Evolutionary conservation across 345 rosid genomes (phyloP).

Genomic region (Toxicodendron radicans): DNA sequence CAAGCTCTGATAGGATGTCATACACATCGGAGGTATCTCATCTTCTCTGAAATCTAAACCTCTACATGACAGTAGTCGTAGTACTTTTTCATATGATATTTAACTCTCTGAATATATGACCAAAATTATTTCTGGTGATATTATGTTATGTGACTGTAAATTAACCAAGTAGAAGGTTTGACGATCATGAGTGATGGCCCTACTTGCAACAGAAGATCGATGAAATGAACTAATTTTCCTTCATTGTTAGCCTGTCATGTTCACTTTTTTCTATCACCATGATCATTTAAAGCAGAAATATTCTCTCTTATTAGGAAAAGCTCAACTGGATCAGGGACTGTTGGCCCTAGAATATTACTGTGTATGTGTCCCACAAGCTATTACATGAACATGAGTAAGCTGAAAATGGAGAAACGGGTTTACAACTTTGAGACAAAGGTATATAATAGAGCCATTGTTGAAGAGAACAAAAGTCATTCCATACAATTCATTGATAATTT

Average conservation of each 20-base stretch:
- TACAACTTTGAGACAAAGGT: slow-evolving; percentile 21
- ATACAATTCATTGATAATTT: slow-evolving; percentile 10
- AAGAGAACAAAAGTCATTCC: slow-evolving; percentile 19
- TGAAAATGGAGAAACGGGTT: slow-evolving; percentile 22
- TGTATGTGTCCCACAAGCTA: slow-evolving; percentile 6
- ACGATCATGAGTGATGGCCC: neutral
- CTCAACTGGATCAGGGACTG: slow-evolving; percentile 17
- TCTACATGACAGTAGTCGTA: neutral
- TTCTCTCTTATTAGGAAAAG: slow-evolving; percentile 14
- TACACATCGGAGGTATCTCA: neutral
- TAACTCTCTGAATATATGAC: too few species aligned
- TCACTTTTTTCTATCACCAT: slow-evolving; percentile 4
- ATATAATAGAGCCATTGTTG: slow-evolving; percentile 11
- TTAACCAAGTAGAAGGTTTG: neutral
- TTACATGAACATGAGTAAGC: slow-evolving; percentile 13
- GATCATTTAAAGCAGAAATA: slow-evolving; percentile 13
- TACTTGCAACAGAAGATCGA: slow-evolving; percentile 9
- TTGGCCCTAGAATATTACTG: slow-evolving; percentile 10
- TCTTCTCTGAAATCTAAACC: neutral
- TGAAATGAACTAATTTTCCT: neutral
- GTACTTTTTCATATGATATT: too few species aligned
- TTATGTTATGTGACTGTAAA: neutral
- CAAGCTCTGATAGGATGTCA: neutral
- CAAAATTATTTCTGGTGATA: too few species aligned
- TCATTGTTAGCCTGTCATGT: slow-evolving; percentile 15